Evolutionary conservation across 2,329 filamentous ascomycete genomes (phyloP).

Genomic region (Paecilomyces formosus): DNA sequence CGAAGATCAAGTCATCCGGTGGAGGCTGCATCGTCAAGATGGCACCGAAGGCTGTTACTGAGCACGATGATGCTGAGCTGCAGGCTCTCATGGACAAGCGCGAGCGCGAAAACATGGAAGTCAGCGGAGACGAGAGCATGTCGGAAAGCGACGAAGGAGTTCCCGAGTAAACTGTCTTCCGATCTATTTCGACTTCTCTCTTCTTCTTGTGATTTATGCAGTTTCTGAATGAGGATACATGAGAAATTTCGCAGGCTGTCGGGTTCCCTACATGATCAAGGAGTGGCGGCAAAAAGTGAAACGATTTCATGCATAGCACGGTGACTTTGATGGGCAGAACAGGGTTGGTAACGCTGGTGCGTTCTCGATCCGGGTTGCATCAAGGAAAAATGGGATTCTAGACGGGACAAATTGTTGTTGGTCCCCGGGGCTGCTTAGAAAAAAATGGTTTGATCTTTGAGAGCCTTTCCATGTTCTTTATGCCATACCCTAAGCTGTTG

Average conservation of each 20-base stretch:
- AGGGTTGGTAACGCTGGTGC: background rate
- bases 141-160: slow-evolving; percentile 91
- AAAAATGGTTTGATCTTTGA: background rate
- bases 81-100: slow-evolving; percentile 99
- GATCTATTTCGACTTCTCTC: background rate
- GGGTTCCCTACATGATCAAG: slow-evolving; percentile 1
- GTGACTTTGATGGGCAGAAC: slow-evolving; percentile 1
- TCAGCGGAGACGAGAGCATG: slow-evolving; percentile 93
- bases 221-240: background rate
- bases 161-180: slow-evolving; percentile 36
- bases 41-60: slow-evolving; percentile 98
- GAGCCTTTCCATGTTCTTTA: background rate
- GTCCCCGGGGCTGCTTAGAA: background rate
- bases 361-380: background rate
- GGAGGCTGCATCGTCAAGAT: slow-evolving; percentile 88
- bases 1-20: slow-evolving; percentile 68
- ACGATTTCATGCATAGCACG: slow-evolving; percentile 1
- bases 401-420: background rate
- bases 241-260: background rate
- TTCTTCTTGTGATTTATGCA: background rate
- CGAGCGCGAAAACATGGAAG: slow-evolving; percentile 94
- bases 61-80: slow-evolving; percentile 94
- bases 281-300: background rate
- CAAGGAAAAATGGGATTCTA: background rate
- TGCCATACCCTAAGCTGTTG: background rate